Conservation (phyloP, 2,329 filamentous ascomycete genomes). For the Cladophialophora exuberans region DNA sequence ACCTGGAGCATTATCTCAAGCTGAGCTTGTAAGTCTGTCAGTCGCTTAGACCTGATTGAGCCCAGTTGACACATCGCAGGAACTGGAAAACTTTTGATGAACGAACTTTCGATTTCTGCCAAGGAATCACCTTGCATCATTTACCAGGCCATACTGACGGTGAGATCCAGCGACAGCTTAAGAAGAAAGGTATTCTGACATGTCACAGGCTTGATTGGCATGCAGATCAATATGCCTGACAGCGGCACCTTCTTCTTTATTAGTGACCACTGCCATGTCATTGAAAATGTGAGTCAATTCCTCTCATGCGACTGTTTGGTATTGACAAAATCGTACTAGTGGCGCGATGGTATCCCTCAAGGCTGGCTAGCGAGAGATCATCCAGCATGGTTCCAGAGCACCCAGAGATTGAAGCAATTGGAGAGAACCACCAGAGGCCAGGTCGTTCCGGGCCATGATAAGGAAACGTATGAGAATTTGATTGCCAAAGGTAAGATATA, state of each 20-base stretch:
- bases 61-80: constrained; percentile 14
- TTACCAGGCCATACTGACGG: constrained; percentile 33
- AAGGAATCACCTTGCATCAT: constrained; percentile 33
- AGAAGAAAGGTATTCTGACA: constrained; percentile 11
- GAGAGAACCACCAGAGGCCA: constrained; percentile 28
- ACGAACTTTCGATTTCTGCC: constrained; percentile 32
- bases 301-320: not conserved
- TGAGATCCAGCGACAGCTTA: constrained; percentile 11
- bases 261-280: constrained; percentile 33
- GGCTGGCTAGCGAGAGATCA: constrained; percentile 34
- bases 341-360: constrained; percentile 34
- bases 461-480: constrained; percentile 30
- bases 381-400: constrained; percentile 32
- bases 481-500: constrained; percentile 22
- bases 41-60: not conserved
- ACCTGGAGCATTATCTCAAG: constrained; percentile 34
- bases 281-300: constrained; percentile 30
- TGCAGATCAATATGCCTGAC: constrained; percentile 35
- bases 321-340: constrained; percentile 21
- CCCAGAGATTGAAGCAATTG: constrained; percentile 32
- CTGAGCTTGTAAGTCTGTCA: constrained; percentile 28
- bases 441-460: constrained; percentile 33
- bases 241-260: constrained; percentile 33
- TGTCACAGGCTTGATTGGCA: constrained; percentile 29
- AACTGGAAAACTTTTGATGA: constrained; percentile 35